phyloP scores from a whole-genome alignment of 148 eudicot species.

The Chenopodium suecicum region DNA sequence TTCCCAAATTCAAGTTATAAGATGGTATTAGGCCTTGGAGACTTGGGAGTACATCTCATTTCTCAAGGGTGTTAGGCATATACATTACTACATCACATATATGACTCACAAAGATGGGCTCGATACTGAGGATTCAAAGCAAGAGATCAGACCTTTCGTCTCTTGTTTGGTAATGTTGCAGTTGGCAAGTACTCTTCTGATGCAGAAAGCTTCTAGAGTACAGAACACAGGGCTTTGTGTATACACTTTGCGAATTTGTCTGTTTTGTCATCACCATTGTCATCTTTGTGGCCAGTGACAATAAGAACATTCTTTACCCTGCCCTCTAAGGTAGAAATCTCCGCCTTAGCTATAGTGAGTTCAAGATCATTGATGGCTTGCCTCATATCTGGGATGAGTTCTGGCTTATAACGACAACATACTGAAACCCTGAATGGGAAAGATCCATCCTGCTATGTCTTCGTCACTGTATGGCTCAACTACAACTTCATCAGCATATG shows the following conservation, averaged over 20 bases:
- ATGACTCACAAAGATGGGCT: conserved; percentile 17
- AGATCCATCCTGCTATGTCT: background rate
- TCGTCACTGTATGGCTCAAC: conserved; percentile 34
- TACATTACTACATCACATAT: background rate
- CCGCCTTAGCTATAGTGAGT: conserved; percentile 44
- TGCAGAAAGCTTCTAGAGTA: conserved; percentile 48
- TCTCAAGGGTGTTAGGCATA: background rate
- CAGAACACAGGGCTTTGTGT: conserved; percentile 41
- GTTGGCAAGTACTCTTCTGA: conserved; percentile 45
- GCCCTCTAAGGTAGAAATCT: conserved; percentile 61
- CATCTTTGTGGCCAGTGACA: conserved; percentile 28
- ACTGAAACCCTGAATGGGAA: conserved; percentile 41
- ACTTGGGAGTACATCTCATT: background rate
- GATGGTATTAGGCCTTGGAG: background rate
- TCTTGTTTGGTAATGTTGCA: conserved; percentile 40
- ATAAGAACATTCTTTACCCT: conserved; percentile 56
- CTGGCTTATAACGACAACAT: conserved; percentile 61
- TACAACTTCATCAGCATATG: conserved; percentile 55
- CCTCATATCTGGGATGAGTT: conserved; percentile 48
- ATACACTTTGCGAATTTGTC: conserved; percentile 34
- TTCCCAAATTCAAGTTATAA: background rate
- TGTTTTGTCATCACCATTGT: conserved; percentile 11
- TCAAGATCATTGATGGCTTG: conserved; percentile 43
- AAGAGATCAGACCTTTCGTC: conserved; percentile 27
- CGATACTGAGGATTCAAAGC: conserved; percentile 1